Evolutionary conservation across 2,329 filamentous ascomycete genomes (phyloP), one percentile per base, ranked within the genome.

Genomic region (Xylaria digitata): DNA sequence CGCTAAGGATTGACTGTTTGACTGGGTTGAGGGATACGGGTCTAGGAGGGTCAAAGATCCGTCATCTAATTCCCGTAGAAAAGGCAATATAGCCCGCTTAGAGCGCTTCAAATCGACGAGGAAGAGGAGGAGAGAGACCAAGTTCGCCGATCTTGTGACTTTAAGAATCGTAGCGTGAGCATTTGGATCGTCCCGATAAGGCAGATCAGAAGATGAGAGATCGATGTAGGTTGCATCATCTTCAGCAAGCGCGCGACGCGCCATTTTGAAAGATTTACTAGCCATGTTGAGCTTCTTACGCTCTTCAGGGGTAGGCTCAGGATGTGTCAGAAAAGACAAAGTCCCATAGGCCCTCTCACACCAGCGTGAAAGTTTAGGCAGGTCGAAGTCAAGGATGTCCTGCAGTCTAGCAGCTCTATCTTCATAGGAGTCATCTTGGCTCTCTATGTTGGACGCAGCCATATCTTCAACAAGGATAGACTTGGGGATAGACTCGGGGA

Each of bases 381-480:
- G 65, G 34, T 73, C 75, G 64, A 73, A 74, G 46, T 76, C 71
- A 32, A 75, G 50, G 53, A 75, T 61, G 37, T 75, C 75, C 40
- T 73, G 66, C 6, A 75, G 60, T 56, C 63, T 72, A 17, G 69
- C 71, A 34, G 59, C 66, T 34, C 67, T 67, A 32, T 73, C 67
- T 21, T 71, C 70, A 15, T 68, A 56, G n/a, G 65, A 66, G n/a
- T 71, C 73, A 26, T 61, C 62, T 37, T 55, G 26, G 21, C 67
- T 61, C 17, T 70, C 70, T 6, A 42, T 23, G 15, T 66, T 52
- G 8, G 59, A 48, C 19, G 23, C 48, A 43, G 34, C 57, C 21
- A 49, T 17, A 15, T 61, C 52, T 30, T 64, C 53, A 26, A 56
- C 43, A 13, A 21, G 19, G 9, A 50, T 17, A 4, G 58, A n/a